Conservation (phyloP, 352 stramenopile species). For the Thalassiosira ordinaria region DNA sequence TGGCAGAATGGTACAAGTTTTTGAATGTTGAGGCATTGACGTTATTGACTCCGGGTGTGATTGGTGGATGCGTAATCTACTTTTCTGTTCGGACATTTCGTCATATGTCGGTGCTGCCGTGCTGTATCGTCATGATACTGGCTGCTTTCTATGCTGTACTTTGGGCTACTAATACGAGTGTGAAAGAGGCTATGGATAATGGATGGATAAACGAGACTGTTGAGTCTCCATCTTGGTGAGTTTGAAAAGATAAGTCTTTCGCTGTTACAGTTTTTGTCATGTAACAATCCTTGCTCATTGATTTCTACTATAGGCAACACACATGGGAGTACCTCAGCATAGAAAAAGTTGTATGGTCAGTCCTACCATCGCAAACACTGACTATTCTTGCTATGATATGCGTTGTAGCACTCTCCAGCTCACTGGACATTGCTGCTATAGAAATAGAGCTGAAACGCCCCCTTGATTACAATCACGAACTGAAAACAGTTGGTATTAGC, state of each 20-base stretch:
- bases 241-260: neutral
- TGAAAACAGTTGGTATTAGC: slow-evolving; percentile 92
- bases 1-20: slow-evolving; percentile 61
- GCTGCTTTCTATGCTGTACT: slow-evolving; percentile 91
- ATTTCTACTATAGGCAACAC: slow-evolving; percentile 54
- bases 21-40: slow-evolving; percentile 54
- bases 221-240: slow-evolving; percentile 61
- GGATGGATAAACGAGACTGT: slow-evolving; percentile 91
- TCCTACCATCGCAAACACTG: slow-evolving; percentile 89
- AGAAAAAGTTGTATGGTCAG: slow-evolving; percentile 83
- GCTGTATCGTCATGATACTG: slow-evolving; percentile 79
- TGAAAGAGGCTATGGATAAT: slow-evolving; percentile 91
- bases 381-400: slow-evolving; percentile 96
- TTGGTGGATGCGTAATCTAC: slow-evolving; percentile 84
- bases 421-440: slow-evolving; percentile 96
- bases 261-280: slow-evolving; percentile 1
- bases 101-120: slow-evolving; percentile 78
- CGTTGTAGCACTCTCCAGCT: slow-evolving; percentile 97
- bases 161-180: slow-evolving; percentile 82
- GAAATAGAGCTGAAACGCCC: slow-evolving; percentile 95
- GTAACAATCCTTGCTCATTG: neutral
- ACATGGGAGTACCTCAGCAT: slow-evolving; percentile 86
- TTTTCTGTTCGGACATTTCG: slow-evolving; percentile 69
- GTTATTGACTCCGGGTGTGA: slow-evolving; percentile 76
- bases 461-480: slow-evolving; percentile 95